Evolutionary conservation across 306 rosid genomes (phyloP).

Genomic region (Phaseolus lunatus): DNA sequence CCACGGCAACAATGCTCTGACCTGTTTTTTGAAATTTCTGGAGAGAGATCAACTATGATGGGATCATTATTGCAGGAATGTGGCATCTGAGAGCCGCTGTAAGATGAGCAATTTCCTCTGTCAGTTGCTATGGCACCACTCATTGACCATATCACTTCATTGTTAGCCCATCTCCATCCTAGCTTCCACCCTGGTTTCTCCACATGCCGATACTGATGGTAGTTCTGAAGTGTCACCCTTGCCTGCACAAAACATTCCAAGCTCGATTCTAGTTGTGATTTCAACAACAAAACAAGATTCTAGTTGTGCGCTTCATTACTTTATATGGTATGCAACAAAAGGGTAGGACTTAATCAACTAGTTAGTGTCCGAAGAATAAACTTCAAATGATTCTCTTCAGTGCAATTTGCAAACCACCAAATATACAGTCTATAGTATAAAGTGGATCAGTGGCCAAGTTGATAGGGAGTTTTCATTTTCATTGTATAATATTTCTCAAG

Average conservation of each 20-base stretch:
- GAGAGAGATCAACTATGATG: conserved; percentile 60
- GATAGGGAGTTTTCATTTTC: neutral
- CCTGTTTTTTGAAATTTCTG: conserved; percentile 51
- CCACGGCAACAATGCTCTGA: conserved; percentile 71
- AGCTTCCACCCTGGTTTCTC: conserved; percentile 80
- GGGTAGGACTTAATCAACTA: neutral
- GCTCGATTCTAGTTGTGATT: neutral
- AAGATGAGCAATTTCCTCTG: conserved; percentile 68
- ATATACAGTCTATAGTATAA: neutral
- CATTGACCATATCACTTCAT: conserved; percentile 82
- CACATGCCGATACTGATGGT: conserved; percentile 69
- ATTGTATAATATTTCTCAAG: neutral
- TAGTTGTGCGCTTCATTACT: conserved; percentile 1
- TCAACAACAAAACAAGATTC: too few species aligned
- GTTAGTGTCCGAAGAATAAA: neutral
- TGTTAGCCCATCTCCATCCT: conserved; percentile 75
- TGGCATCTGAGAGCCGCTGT: conserved; percentile 54
- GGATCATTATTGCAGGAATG: conserved; percentile 76
- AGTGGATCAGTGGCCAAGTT: neutral
- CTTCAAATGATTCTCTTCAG: neutral
- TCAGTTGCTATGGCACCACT: conserved; percentile 75
- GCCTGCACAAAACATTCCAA: conserved; percentile 59
- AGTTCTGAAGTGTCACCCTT: conserved; percentile 68
- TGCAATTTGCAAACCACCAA: neutral
- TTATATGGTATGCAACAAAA: neutral